phyloP scores from a whole-genome alignment of 768 basidiomycete species.

The Trametes meyenii region DNA sequence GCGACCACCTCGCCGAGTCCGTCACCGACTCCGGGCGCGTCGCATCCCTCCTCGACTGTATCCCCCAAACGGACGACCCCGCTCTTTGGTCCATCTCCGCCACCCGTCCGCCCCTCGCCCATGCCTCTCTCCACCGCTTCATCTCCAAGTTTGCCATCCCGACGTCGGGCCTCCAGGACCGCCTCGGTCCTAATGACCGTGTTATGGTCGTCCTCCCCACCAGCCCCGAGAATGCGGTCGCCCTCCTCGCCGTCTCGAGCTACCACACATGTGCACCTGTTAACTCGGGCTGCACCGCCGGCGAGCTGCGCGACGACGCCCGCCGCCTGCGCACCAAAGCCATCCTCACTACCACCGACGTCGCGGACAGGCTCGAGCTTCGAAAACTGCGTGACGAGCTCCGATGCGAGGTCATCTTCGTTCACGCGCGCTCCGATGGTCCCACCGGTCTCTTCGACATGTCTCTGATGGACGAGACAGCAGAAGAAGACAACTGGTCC shows the following conservation, averaged over 20 bases:
- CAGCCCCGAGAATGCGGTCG: slow-evolving; percentile 50
- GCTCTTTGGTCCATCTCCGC: slow-evolving; percentile 45
- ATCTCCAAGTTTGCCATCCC: slow-evolving; percentile 45
- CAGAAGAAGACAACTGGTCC: slow-evolving; percentile 19
- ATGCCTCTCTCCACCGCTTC: slow-evolving; percentile 41
- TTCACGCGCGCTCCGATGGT: slow-evolving; percentile 38
- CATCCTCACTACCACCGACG: slow-evolving; percentile 46
- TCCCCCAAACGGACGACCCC: slow-evolving; percentile 38
- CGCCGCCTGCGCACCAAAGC: slow-evolving; percentile 42
- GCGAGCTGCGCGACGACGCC: slow-evolving; percentile 48
- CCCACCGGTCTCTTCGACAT: slow-evolving; percentile 47
- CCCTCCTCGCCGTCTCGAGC: slow-evolving; percentile 44
- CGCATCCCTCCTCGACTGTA: slow-evolving; percentile 44
- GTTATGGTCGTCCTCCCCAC: slow-evolving; percentile 49
- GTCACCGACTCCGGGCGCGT: slow-evolving; percentile 37
- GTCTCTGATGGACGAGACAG: slow-evolving; percentile 30
- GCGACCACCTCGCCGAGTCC: slow-evolving; percentile 39
- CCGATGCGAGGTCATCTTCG: slow-evolving; percentile 43
- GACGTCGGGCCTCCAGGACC: slow-evolving; percentile 32
- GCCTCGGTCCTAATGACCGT: slow-evolving; percentile 46
- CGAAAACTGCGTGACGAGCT: slow-evolving; percentile 37
- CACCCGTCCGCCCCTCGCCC: slow-evolving; percentile 39
- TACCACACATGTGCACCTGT: slow-evolving; percentile 53
- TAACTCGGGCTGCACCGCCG: slow-evolving; percentile 48
- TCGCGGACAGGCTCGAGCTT: slow-evolving; percentile 43